Base-by-base conservation (phyloP, 805 yeast genomes). In the Suhomyces sp. region DNA sequence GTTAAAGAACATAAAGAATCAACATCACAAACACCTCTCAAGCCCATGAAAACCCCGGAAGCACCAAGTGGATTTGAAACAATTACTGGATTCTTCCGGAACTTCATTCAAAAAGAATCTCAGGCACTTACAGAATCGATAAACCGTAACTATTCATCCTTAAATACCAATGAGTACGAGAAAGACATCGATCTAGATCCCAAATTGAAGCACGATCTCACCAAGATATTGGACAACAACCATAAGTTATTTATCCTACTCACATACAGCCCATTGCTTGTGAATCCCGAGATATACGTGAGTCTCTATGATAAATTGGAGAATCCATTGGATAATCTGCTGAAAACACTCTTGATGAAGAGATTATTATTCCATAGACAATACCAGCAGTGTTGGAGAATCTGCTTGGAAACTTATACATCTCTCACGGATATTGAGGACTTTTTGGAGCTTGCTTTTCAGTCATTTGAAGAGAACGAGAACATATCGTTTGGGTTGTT, bases 381-480 rank as follows among this genome's bases (percentile, higher is more conserved):
- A 25, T 67, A 53, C 51, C 43, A 38, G 6, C 45, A 42, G 10
- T 51, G 61, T 31, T 68, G 72, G 72, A 38, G 40, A 7, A 35
- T 58, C 9, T 46, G 54, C 22, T 25, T 60, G 2, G 50, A 48
- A 19, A 54, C 54, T 10, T 46, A 53, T 8, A 46, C 56, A 14
- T 50, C 63, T 12, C 47, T 68, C 12, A 51, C 50, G 13, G 73
- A 66, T 33, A 44, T 66, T 15, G 72, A 67, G 37, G 70, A 65
- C 11, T 45, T 58, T 24, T 44, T 64, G 19, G 69, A 60, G 11
- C 37, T 52, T 16, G 46, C 62, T 7, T 40, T 49, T n/a, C 28
- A 37, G 3, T 42, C 46, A 11, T 39, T 62, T 13, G 32, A 35
- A 21, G 40, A 43, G 4, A 42, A 43, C 25, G 44, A 52, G 23